phyloP scores from a whole-genome alignment of 2,329 filamentous ascomycete genomes.

The Penicillium sp. region DNA sequence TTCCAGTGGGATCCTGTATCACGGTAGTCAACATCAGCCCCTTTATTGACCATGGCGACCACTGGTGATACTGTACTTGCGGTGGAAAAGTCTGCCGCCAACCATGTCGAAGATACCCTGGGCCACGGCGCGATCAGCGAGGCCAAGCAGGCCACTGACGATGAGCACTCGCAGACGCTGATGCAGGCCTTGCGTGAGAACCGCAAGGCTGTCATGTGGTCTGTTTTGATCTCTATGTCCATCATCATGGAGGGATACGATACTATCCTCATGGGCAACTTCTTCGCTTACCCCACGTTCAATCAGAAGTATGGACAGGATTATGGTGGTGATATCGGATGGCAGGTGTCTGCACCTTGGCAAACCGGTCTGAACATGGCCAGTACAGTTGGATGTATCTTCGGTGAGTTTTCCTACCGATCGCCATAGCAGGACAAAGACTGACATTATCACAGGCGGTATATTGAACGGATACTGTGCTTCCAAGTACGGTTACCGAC shows the following conservation, averaged over 20 bases:
- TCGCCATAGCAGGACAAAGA: not conserved
- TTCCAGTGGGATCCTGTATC: not conserved
- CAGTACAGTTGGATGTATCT: constrained; percentile 25
- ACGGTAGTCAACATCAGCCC: not conserved
- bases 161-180: constrained; percentile 22
- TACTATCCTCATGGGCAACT: constrained; percentile 50
- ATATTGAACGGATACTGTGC: constrained; percentile 32
- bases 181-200: constrained; percentile 22
- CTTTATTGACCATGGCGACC: constrained; percentile 9
- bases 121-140: constrained; percentile 25
- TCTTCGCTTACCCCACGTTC: constrained; percentile 51
- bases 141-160: constrained; percentile 23
- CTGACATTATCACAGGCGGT: constrained; percentile 24
- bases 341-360: constrained; percentile 57
- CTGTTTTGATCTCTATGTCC: constrained; percentile 45
- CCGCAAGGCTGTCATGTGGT: constrained; percentile 35
- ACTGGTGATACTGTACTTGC: constrained; percentile 17
- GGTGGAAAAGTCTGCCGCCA: constrained; percentile 27
- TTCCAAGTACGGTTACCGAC: constrained; percentile 44
- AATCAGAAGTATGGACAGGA: constrained; percentile 38
- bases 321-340: constrained; percentile 14
- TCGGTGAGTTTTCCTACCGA: constrained; percentile 14
- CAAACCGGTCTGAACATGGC: constrained; percentile 58
- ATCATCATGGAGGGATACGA: constrained; percentile 58
- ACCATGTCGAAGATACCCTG: constrained; percentile 30